Evolutionary conservation across 1,139 yeast species (phyloP).

Genomic region (Hanseniaspora sp.): DNA sequence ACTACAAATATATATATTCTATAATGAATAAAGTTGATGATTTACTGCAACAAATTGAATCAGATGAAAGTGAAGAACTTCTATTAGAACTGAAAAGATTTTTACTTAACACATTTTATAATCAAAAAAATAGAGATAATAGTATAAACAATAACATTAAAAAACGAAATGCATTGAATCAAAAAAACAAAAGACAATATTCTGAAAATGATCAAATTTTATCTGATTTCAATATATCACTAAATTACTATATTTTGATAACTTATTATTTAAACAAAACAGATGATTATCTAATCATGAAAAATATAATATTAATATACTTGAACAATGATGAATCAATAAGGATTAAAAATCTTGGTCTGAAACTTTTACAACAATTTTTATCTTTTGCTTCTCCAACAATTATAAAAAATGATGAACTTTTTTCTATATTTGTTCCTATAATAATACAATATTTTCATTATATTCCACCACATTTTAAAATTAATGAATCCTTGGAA

Average conservation of each 20-base stretch:
- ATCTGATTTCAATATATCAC: not conserved
- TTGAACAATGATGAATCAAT: conserved; percentile 1
- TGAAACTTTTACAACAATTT: not conserved
- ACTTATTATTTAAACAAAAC: not conserved
- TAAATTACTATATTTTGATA: not conserved
- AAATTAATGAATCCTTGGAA: not conserved
- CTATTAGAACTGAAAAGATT: not conserved
- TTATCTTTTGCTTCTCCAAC: not conserved
- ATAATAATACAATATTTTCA: conserved; percentile 8
- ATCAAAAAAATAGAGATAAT: not conserved
- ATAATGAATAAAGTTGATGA: not conserved
- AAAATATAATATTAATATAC: conserved; percentile 1
- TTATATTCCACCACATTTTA: conserved; percentile 12
- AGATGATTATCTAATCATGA: not conserved
- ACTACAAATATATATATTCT: too few species aligned
- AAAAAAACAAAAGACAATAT: not conserved
- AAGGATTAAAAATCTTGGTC: conserved; percentile 3
- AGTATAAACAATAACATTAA: not conserved
- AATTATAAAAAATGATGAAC: not conserved
- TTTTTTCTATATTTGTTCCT: conserved; percentile 1
- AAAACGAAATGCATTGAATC: conserved; percentile 6
- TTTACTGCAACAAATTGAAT: not conserved
- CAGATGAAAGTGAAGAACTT: not conserved
- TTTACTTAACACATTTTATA: conserved; percentile 3
- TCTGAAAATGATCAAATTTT: not conserved